Conservation (phyloP, 495 filamentous ascomycete species). For the Apiosordaria backusii region DNA sequence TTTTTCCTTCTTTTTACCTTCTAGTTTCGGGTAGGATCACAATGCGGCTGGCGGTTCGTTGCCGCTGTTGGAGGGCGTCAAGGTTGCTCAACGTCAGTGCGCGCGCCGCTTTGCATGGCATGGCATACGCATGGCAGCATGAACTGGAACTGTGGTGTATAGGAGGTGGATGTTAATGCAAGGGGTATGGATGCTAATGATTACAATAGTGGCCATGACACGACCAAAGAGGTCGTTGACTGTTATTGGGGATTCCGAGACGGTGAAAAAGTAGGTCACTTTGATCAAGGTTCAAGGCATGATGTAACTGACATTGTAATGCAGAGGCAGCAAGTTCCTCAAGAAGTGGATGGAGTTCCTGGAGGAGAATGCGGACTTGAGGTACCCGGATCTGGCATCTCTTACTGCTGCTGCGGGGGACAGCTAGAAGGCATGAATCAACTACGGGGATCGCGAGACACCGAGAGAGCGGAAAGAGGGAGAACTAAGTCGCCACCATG, state of each 20-base stretch:
- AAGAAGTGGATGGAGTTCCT: constrained; percentile 86
- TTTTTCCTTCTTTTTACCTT: constrained; percentile 23
- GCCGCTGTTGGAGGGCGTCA: neutral
- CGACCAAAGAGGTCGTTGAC: constrained; percentile 85
- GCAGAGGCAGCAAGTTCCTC: constrained; percentile 74
- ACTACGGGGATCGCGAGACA: neutral
- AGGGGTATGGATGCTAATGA: constrained; percentile 10
- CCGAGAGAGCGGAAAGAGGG: neutral
- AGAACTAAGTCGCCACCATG: neutral
- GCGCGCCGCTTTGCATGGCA: neutral
- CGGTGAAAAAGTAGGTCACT: constrained; percentile 68
- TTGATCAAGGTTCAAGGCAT: constrained; percentile 8
- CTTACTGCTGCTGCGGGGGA: constrained; percentile 27
- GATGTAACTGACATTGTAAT: constrained; percentile 9
- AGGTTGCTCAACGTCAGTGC: constrained; percentile 7
- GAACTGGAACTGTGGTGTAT: neutral
- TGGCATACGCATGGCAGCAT: neutral
- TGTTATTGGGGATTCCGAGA: constrained; percentile 90
- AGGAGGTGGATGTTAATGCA: constrained; percentile 17
- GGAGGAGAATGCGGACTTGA: constrained; percentile 77
- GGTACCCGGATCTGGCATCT: constrained; percentile 71
- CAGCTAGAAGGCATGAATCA: constrained; percentile 17
- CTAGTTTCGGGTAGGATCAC: neutral
- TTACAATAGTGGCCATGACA: constrained; percentile 82
- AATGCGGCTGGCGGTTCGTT: neutral